These are phyloP conservation scores for Mucor irregularis DNA, from an alignment of 371 early-diverging fungal genomes.

Conservation along the genomic window DNA sequence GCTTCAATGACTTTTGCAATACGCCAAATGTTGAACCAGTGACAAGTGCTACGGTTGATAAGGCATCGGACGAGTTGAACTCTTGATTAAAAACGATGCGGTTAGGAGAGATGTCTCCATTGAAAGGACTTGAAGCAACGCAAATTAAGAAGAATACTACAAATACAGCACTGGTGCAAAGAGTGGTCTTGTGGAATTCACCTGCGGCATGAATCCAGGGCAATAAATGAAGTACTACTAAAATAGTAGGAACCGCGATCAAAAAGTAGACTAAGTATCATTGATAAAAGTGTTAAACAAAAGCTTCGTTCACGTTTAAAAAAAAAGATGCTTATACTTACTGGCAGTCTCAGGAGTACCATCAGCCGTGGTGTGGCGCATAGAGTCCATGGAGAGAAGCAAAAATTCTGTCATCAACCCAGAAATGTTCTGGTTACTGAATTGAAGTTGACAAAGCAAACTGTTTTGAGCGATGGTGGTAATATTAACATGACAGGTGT, in stretches of 20 bases:
- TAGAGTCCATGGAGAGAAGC: conserved; percentile 42
- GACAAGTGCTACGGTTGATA: conserved; percentile 24
- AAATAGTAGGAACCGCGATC: conserved; percentile 18
- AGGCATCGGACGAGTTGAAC: conserved; percentile 20
- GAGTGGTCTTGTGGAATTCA: conserved; percentile 11
- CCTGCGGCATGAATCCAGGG: conserved; percentile 39
- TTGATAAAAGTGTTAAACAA: no score
- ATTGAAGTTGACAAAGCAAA: conserved; percentile 26
- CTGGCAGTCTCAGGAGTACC: conserved; percentile 51
- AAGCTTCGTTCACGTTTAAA: no score
- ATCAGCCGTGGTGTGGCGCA: conserved; percentile 53
- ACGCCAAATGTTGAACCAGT: conserved; percentile 18
- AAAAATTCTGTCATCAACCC: conserved; percentile 44
- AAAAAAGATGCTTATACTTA: conserved; percentile 23
- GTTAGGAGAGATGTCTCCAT: conserved; percentile 23
- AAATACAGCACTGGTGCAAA: conserved; percentile 4
- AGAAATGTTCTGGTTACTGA: conserved; percentile 18
- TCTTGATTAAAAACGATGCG: conserved; percentile 34
- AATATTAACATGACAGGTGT: conserved; percentile 9
- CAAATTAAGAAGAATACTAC: conserved; percentile 17
- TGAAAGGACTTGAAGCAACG: conserved; percentile 18
- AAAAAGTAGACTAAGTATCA: conserved; percentile 42
- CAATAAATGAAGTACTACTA: conserved; percentile 26
- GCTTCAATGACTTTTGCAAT: conserved; percentile 11
- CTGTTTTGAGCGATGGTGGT: conserved; percentile 17